Evolutionary conservation across 2,329 filamentous ascomycete genomes (phyloP), one percentile per base, ranked within the genome.

Genomic region (Talaromyces sp.): DNA sequence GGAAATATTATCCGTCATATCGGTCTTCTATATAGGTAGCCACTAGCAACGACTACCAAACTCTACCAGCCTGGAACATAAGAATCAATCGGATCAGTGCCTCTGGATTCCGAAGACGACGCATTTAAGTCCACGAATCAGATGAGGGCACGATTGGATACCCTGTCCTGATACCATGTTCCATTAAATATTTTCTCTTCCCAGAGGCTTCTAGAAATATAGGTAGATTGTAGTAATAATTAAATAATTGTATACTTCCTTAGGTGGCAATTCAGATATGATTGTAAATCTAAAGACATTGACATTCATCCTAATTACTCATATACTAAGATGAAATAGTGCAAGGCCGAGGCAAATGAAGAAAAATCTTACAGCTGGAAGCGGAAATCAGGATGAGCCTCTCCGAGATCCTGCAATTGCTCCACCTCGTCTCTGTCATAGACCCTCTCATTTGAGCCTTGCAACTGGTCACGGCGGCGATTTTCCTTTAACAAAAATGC

Each of bases 321-420:
- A 56, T 31, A 41, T 37, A 58, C 10, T 49, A 16, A 58, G 3
- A 47, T 2, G 39, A 35, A 47, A 24, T 27, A 56, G 19, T 56
- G 24, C 61, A 54, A 6, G 16, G 24, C 37, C 2, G 37, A 59
- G 24, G 14, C 14, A 59, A n/a, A 27, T 31, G 27, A 9, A 22
- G 13, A 7, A 14, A 58, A 52, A 59, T 31, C 35, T 66, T 61
- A 68, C 52, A 68, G 39, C 56, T 68, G 62, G 60, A 67, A 68
- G 39, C 67, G 62, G 60, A 68, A 68, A 47, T 68, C 63, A 19
- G 67, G 67, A 61, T 68, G 67, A 7, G 59, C 43, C 11, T 68
- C 65, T 49, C 67, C 67, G 39, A 68, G 43, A 56, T 67, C 65
- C 57, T 67, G 63, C 50, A 68, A 49, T 22, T 49, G 47, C 22